Evolutionary conservation across 139 green algal species (phyloP), one percentile per base, ranked within the genome.

Genomic region (Asterochloris erici): DNA sequence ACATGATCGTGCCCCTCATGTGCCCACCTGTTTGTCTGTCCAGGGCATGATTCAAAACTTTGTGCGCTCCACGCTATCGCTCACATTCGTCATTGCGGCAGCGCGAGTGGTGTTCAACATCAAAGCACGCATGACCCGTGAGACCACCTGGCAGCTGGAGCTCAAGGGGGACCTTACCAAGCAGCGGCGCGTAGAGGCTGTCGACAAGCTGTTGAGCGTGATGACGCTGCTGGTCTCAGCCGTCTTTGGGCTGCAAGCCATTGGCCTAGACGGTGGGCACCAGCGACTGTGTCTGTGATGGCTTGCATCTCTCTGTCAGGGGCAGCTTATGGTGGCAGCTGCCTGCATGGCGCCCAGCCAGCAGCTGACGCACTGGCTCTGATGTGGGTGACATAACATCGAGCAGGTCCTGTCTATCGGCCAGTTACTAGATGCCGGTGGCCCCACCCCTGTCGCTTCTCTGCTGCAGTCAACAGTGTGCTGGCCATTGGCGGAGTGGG

Each of bases 401-500:
- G 6, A 54, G 38, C 6, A 54, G 38, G 2, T 54, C 38, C 6
- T 54, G 38, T 54, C 38, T 10, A 54, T 6, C 6, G 38, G 38
- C 38, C 38, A 54, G 38, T 6, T 54, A 54, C 38, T 54, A 54
- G 38, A 54, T 54, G 38, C 38, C 38, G 6, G 38, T 54, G 38
- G 38, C 38, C 38, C 38, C 38, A 54, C 38, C 4, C 6, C 38
- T n/a, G 29, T 12, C 11, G 21, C n/a, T 24, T 79, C 38, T 2
- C 9, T 63, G 23, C 13, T 82, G 84, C 79, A 88, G 89, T 94
- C 21, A 93, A 94, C 79, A 94, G 90, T 9, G 93, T 98, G 83
- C 87, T 98, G 71, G 94, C 95, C 54, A 97, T 98, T 85, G 94
- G 95, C 88, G 95, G 95, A 85, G 93, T 98, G 79, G 95, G 95